Base-by-base conservation (phyloP, 192 early-diverging fungal genomes). In the Funneliformis geosporum region DNA sequence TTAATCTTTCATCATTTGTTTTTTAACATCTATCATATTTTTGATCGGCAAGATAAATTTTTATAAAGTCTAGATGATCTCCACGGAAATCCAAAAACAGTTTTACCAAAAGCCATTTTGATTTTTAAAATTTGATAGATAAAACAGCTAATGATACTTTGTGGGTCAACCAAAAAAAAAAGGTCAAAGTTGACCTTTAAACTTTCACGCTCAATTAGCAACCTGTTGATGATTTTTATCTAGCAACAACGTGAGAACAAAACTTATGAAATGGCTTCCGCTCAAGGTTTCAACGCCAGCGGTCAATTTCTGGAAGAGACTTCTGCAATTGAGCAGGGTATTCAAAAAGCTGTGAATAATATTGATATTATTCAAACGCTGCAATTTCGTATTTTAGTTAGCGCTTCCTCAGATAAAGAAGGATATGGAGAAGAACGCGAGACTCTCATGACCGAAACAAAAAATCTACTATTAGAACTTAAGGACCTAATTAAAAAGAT, bases 401-500 rank as follows among this genome's bases (percentile, higher is more conserved):
- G 62, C 18, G 70, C 77, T 27, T 70, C 77, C 7, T 21, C 8
- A 2, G 25, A 40, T 3, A 67, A 79, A 70, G 47, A 46, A 44
- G 33, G 10, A 8, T 7, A 8, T 25, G n/a, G 16, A 12, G n/a
- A 28, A 8, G 77, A 79, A 60, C 77, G 77, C 16, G 64, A 70
- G 18, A 10, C 1, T 2, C 10, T 70, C 18, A 43, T 79, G 3
- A 11, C 9, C 5, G n/a, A 68, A 23, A 79, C 77, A 8, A 79
- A 70, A 60, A 25, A 60, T 39, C 9, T 71, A 28, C 16, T 79
- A 9, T 70, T 79, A 18, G 40, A 70, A 33, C 21, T 79, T 5
- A 79, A 79, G 39, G 67, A 79, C 59, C 65, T 55, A 23, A 79
- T 79, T 28, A 79, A 70, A 43, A 68, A 68, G n/a, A 70, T 79